These are phyloP conservation scores for Aureobasidium sp. DNA, from an alignment of 2,329 filamentous ascomycete species.

Conservation along the genomic window DNA sequence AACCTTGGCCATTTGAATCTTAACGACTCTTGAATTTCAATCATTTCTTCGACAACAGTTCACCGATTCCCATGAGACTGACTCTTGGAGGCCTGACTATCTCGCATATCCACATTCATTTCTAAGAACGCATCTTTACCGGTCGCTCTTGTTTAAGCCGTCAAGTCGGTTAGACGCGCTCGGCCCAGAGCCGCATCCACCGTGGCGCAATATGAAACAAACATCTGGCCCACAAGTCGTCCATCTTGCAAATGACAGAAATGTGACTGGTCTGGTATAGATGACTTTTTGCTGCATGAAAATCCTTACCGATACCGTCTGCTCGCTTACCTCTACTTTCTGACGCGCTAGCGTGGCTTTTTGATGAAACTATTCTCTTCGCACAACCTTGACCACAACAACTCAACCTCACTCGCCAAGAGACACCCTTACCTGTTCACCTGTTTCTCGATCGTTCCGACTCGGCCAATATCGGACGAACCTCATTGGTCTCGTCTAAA, in stretches of 20 bases:
- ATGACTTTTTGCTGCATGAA: not conserved
- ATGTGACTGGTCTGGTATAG: constrained; percentile 10
- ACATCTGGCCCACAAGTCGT: constrained; percentile 5
- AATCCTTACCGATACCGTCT: not conserved
- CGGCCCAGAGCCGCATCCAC: not conserved
- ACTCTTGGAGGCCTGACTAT: not conserved
- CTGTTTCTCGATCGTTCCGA: not conserved
- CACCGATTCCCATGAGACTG: too few species aligned
- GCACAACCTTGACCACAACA: constrained; percentile 1
- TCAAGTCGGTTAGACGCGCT: constrained; percentile 5
- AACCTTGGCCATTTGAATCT: not conserved
- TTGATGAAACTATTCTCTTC: not conserved
- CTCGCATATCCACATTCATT: not conserved
- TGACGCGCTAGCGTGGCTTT: not conserved
- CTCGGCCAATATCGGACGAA: not conserved
- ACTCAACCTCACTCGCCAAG: not conserved
- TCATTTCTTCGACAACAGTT: too few species aligned
- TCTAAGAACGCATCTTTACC: too few species aligned
- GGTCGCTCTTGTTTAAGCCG: not conserved
- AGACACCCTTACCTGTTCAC: not conserved
- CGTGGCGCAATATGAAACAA: constrained; percentile 15
- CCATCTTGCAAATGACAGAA: not conserved
- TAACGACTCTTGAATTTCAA: too few species aligned
- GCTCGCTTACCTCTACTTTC: constrained; percentile 5
- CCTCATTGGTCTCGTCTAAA: not conserved